Evolutionary conservation across 768 basidiomycete species (phyloP).

Genomic region (Tylopilus subfusipes): DNA sequence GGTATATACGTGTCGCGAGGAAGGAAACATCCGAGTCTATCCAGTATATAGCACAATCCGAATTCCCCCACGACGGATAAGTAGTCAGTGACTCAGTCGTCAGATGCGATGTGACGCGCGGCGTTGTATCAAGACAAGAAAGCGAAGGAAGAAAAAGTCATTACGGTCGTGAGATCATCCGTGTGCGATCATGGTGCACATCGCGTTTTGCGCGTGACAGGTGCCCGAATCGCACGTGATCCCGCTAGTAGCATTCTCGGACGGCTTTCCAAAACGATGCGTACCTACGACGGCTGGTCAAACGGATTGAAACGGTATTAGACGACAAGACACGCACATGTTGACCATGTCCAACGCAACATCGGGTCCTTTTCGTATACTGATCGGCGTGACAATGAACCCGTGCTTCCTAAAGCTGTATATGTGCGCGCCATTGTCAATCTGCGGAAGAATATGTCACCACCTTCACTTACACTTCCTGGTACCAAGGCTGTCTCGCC

Average conservation of each 20-base stretch:
- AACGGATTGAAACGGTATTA: not conserved
- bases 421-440: not conserved
- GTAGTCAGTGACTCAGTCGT: not conserved
- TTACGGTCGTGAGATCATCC: not conserved
- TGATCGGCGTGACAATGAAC: conserved; percentile 51
- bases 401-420: conserved; percentile 49
- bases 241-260: conserved; percentile 14
- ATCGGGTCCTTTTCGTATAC: conserved; percentile 46
- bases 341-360: conserved; percentile 64
- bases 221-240: not conserved
- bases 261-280: conserved; percentile 32
- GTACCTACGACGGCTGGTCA: conserved; percentile 20
- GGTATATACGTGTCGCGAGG: not conserved
- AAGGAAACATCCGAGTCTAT: not conserved
- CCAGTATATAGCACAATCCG: not conserved
- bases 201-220: no score
- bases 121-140: not conserved
- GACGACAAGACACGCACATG: conserved; percentile 44
- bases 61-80: not conserved
- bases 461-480: conserved; percentile 37
- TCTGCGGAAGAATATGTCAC: not conserved
- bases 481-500: conserved; percentile 64
- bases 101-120: not conserved
- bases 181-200: not conserved
- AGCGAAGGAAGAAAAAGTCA: not conserved